These are phyloP conservation scores for Nemania serpens DNA, from an alignment of 2,329 filamentous ascomycete species.

Conservation along the genomic window DNA sequence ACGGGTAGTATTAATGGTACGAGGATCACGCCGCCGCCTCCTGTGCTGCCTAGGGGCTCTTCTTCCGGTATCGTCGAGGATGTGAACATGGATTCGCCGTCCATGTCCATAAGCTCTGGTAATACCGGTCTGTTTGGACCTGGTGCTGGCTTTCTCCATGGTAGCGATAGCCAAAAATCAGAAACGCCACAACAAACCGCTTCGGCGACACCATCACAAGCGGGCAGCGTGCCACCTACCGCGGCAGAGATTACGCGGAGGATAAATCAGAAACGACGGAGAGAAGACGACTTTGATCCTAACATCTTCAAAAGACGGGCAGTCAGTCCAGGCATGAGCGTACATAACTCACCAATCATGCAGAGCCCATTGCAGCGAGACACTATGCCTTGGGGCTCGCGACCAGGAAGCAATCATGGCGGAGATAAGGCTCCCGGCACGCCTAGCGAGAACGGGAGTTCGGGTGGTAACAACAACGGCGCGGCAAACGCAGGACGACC, in stretches of 20 bases:
- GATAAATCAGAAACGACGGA: conserved; percentile 78
- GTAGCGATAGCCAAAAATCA: conserved; percentile 38
- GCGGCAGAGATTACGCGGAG: conserved; percentile 78
- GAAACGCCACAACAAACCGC: conserved; percentile 46
- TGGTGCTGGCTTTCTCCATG: conserved; percentile 41
- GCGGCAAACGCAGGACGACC: conserved; percentile 46
- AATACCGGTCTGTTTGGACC: conserved; percentile 40
- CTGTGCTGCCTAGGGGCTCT: conserved; percentile 64
- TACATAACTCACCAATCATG: conserved; percentile 85
- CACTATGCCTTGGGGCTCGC: conserved; percentile 71
- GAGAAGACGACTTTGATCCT: conserved; percentile 90
- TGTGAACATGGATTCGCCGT: conserved; percentile 73
- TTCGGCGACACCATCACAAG: conserved; percentile 40
- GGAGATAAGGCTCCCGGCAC: conserved; percentile 57
- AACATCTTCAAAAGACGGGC: conserved; percentile 87
- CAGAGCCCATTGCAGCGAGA: conserved; percentile 83
- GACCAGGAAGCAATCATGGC: conserved; percentile 63
- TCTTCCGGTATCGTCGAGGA: conserved; percentile 71
- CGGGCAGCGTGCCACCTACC: conserved; percentile 57
- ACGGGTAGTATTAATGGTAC: conserved; percentile 58
- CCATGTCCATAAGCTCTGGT: conserved; percentile 45
- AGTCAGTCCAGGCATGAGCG: conserved; percentile 88
- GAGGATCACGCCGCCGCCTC: conserved; percentile 62
- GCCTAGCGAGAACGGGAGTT: conserved; percentile 55
- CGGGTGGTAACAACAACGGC: conserved; percentile 32